Percentiles rank a stretch among this genome's conserved stretches.
Evolutionary conservation across 1,284 basidiomycete species (phyloP).

Genomic region (Puccinia sorghi): DNA sequence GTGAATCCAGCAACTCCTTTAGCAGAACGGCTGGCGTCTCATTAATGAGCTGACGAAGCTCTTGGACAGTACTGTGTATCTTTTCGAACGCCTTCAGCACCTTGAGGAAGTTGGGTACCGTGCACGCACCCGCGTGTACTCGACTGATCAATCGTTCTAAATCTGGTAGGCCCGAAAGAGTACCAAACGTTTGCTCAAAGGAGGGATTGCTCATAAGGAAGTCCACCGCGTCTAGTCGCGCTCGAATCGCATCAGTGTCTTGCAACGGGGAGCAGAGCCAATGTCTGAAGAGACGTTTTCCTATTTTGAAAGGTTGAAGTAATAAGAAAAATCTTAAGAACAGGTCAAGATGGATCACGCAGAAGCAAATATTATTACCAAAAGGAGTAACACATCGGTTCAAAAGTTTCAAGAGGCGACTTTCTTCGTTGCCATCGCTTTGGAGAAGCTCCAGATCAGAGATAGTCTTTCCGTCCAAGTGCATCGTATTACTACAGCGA

Average conservation of each 20-base stretch:
- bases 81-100: slow-evolving; percentile 69
- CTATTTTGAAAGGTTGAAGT: slow-evolving; percentile 59
- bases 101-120: slow-evolving; percentile 71
- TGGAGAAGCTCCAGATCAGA: slow-evolving; percentile 90
- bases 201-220: slow-evolving; percentile 76
- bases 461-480: slow-evolving; percentile 88
- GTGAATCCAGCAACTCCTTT: slow-evolving; percentile 61
- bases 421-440: slow-evolving; percentile 85
- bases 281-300: slow-evolving; percentile 86
- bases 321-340: slow-evolving; percentile 10
- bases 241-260: slow-evolving; percentile 77
- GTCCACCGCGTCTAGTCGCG: slow-evolving; percentile 88
- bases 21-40: slow-evolving; percentile 72
- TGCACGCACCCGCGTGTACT: slow-evolving; percentile 85
- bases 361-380: slow-evolving; percentile 63
- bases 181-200: slow-evolving; percentile 74
- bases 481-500: slow-evolving; percentile 75
- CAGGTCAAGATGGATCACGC: slow-evolving; percentile 17
- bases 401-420: slow-evolving; percentile 79
- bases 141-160: slow-evolving; percentile 89
- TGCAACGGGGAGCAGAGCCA: slow-evolving; percentile 89
- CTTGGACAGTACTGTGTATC: slow-evolving; percentile 72
- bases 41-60: slow-evolving; percentile 67
- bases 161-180: slow-evolving; percentile 77
- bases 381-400: slow-evolving; percentile 84